Base-by-base conservation (phyloP, 176 grass and related monocot genomes). In the Carex scoparia region DNA sequence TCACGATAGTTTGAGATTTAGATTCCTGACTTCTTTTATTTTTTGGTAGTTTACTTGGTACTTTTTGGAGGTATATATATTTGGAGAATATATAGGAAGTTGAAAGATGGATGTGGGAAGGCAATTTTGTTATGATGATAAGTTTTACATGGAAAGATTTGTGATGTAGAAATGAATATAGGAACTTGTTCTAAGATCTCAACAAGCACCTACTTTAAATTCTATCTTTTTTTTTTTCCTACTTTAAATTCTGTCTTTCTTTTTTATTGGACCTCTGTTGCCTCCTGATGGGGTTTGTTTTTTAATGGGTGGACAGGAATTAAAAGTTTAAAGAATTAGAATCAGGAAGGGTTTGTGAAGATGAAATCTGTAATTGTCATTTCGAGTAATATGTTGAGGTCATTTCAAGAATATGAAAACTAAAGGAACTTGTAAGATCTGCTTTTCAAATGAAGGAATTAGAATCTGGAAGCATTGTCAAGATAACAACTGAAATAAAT, bases 1-100 rank as follows among this genome's bases (percentile, higher is more conserved):
- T 83, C 62, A 83, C 81, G 2, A 83, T 83, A 67, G 61, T 83
- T 51, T 83, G 61, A 55, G 61, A 67, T 69, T 69, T 46, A 67
- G 60, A 83, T 83, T 64, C 59, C 59, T 62, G 16, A 61, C 57
- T 62, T 38, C 19, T 60, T 37, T 81, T 65, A n/a, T 82, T 82
- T 68, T 66, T 14, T n/a, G 18, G 12, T 60, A 63, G n/a, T 63
- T 64, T 46, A 68, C 31, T 83, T 83, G 55, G 81, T 60, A 31
- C 35, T 44, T 38, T 14, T 67, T 32, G n/a, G 12, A 4, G 57
- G 33, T 15, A 54, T 76, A 53, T 76, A 74, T 74, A 53, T 61
- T 40, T 58, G 54, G 80, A 61, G 61, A 48, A 83, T 83, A 83
- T 83, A 83, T 83, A 83, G 61, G 35, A 18, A 63, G 40, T 66